Conservation (phyloP, 805 yeast genomes). For the Wickerhamomyces bisporus region DNA sequence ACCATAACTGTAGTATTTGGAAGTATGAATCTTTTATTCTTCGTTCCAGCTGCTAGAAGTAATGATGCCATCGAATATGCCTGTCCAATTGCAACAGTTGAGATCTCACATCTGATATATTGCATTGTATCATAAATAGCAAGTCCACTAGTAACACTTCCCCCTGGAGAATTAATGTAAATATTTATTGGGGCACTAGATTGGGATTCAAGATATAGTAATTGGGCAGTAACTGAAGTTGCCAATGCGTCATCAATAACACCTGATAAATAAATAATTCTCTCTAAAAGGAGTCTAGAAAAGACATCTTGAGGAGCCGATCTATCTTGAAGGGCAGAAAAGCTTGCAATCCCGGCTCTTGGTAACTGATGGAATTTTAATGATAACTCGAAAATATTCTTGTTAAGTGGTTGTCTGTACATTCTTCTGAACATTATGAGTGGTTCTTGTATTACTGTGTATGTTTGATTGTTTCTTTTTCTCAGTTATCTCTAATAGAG, state of each 20-base stretch:
- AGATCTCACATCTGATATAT: slow-evolving; percentile 27
- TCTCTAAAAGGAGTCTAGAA: slow-evolving; percentile 20
- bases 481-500: too few relatives aligned
- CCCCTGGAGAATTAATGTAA: slow-evolving; percentile 30
- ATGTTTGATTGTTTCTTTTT: too few relatives aligned
- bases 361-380: too few relatives aligned
- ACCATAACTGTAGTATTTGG: slow-evolving; percentile 30
- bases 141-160: slow-evolving; percentile 28
- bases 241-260: slow-evolving; percentile 21
- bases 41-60: slow-evolving; percentile 25
- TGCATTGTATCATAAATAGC: slow-evolving; percentile 33
- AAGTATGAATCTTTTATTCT: slow-evolving; percentile 25
- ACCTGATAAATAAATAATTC: slow-evolving; percentile 26
- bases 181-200: slow-evolving; percentile 20
- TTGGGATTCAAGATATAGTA: slow-evolving; percentile 19
- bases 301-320: slow-evolving; percentile 10
- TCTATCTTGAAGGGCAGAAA: neutral
- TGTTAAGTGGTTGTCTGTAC: neutral
- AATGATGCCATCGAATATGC: slow-evolving; percentile 31
- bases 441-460: too few relatives aligned
- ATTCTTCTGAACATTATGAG: neutral
- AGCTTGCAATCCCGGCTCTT: slow-evolving; percentile 1
- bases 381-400: neutral
- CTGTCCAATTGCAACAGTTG: slow-evolving; percentile 31
- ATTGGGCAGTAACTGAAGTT: slow-evolving; percentile 24